Conservation (phyloP, 1,284 basidiomycete genomes). For the Thelephora terrestris region DNA sequence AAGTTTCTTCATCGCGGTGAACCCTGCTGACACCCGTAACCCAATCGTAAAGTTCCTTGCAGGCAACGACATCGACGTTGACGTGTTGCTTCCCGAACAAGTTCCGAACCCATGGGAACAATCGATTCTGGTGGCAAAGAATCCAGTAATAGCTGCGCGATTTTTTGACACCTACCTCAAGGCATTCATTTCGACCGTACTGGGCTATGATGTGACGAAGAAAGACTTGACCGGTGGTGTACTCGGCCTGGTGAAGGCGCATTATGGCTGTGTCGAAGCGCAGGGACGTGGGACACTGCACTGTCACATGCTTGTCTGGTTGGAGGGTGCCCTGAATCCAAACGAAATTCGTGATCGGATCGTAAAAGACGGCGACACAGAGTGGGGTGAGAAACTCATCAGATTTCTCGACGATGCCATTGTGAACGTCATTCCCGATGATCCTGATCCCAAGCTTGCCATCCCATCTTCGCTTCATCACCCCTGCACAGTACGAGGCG, state of each 20-base stretch:
- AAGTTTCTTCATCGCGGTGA: conserved; percentile 29
- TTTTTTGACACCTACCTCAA: conserved; percentile 31
- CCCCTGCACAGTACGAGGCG: conserved; percentile 18
- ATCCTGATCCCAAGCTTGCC: background rate
- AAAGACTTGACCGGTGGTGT: conserved; percentile 2
- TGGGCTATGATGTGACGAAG: conserved; percentile 16
- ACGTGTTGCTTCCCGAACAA: conserved; percentile 17
- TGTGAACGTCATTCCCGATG: conserved; percentile 5
- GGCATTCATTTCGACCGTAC: conserved; percentile 21
- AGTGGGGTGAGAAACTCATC: too few relatives aligned
- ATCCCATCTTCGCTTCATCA: conserved; percentile 5
- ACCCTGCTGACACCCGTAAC: conserved; percentile 30
- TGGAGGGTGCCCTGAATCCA: background rate
- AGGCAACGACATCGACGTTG: conserved; percentile 24
- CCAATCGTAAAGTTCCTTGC: conserved; percentile 26
- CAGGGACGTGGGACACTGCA: conserved; percentile 2
- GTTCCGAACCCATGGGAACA: conserved; percentile 17
- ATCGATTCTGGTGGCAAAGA: conserved; percentile 22
- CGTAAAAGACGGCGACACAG: conserved; percentile 1
- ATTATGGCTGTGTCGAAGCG: conserved; percentile 2
- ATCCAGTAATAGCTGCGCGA: conserved; percentile 25
- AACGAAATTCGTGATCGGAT: background rate
- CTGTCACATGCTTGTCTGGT: conserved; percentile 1
- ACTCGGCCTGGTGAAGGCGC: background rate
- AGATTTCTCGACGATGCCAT: too few relatives aligned